Evolutionary conservation across 108 stramenopile genomes (phyloP).

Genomic region (Cyclotella cryptica): DNA sequence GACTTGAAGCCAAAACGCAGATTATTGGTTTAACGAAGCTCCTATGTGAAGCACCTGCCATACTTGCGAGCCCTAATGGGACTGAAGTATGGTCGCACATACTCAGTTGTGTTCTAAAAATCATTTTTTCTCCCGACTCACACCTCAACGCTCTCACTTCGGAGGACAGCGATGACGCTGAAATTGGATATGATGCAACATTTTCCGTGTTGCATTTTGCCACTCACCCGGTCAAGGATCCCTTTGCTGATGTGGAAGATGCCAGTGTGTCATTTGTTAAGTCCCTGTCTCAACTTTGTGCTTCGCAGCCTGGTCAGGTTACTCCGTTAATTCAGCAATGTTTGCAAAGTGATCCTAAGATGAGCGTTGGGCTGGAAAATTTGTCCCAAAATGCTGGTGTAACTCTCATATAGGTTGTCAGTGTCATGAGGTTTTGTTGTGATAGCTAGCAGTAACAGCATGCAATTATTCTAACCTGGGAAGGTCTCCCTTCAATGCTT

Average conservation of each 20-base stretch:
- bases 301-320: constrained; percentile 64
- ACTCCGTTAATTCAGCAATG: constrained; percentile 70
- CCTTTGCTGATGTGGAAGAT: constrained; percentile 73
- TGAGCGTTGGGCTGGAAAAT: constrained; percentile 62
- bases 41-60: constrained; percentile 70
- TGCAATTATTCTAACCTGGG: no score
- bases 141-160: constrained; percentile 38
- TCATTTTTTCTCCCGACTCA: constrained; percentile 61
- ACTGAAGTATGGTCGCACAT: constrained; percentile 63
- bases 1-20: constrained; percentile 77
- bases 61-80: constrained; percentile 60
- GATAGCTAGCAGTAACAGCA: no score
- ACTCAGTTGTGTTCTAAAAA: constrained; percentile 49
- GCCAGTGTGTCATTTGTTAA: constrained; percentile 56
- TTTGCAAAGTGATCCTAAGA: constrained; percentile 68
- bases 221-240: constrained; percentile 63
- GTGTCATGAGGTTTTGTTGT: no score
- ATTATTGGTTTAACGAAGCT: constrained; percentile 75
- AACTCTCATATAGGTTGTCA: constrained; percentile 21
- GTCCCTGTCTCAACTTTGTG: constrained; percentile 54
- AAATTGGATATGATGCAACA: constrained; percentile 80
- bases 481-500: no score
- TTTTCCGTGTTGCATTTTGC: constrained; percentile 81
- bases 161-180: constrained; percentile 60
- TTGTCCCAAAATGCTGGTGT: constrained; percentile 62